Conservation (phyloP, 177 flowering plant species). For the Vitis hybrid region DNA sequence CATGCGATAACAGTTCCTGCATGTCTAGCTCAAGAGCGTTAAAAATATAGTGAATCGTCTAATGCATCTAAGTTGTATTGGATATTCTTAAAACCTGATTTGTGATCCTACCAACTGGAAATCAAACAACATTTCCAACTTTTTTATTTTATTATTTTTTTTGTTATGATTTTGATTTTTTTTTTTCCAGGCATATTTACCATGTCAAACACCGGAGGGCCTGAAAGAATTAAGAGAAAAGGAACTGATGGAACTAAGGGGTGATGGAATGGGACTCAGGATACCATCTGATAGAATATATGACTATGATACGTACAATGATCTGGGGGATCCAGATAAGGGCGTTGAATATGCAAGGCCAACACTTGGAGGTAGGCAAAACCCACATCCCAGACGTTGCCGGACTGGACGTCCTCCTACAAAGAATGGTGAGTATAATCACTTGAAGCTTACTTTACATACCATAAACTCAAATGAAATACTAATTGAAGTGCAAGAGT, state of each 20-base stretch:
- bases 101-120: too few species aligned
- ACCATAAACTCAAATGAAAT: not conserved
- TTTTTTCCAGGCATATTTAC: slow-evolving; percentile 10
- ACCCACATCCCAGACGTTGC: slow-evolving; percentile 25
- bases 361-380: slow-evolving; percentile 17
- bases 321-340: slow-evolving; percentile 22
- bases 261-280: slow-evolving; percentile 1
- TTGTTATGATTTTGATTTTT: too few species aligned
- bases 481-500: not conserved
- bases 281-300: slow-evolving; percentile 3
- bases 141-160: too few species aligned
- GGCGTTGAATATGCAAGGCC: slow-evolving; percentile 18
- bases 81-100: too few species aligned
- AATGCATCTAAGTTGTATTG: too few species aligned
- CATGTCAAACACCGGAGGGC: slow-evolving; percentile 1
- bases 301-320: slow-evolving; percentile 25
- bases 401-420: slow-evolving; percentile 25
- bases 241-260: slow-evolving; percentile 1
- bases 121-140: too few species aligned
- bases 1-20: too few species aligned
- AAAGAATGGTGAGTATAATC: slow-evolving; percentile 7
- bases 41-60: too few species aligned
- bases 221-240: slow-evolving; percentile 1
- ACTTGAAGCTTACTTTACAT: not conserved
- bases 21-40: too few species aligned